Base-by-base conservation (phyloP, 208 protist genomes). In the Leishmania guyanensis region DNA sequence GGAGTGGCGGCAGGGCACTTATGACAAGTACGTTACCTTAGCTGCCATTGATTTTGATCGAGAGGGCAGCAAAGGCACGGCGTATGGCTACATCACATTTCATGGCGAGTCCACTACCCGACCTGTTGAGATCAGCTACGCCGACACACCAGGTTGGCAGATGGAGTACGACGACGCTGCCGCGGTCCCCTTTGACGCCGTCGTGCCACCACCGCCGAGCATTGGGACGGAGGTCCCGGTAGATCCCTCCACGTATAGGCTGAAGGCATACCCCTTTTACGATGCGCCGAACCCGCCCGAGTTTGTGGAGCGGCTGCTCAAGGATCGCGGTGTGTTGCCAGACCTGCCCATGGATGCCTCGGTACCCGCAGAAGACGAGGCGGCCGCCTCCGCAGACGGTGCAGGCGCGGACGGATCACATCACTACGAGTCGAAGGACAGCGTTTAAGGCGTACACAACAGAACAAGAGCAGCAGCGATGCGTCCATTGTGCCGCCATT, bases 31-130 rank as follows among this genome's bases (percentile, higher is more conserved):
- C 82, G 54, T 97, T 16, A 97, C 94, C 0, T 90, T 97, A 39
- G 88, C 91, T 60, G 87, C 92, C 26, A 91, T 97, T 66, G 92
- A 97, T 60, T 95, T 96, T 81, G 81, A 90, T 48, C 87, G 93
- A 10, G 91, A 96, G 71, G 92, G 92, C 48, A 93, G 83, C 81
- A 89, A 89, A 64, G 94, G 94, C 77, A 92, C 85, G 39, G 94
- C 92, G 51, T 96, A 94, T 78, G 94, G 94, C 8, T 97, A 97
- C 86, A 82, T 97, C 29, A 96, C 94, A 46, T 97, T 97, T 74
- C 94, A 97, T 82, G 94, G 94, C 14, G 94, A 97, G 82, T 91
- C 87, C 8, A 95, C 94, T 6, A 88, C 88, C 43, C 85, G 91
- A 16, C 94, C 94, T 39, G 90, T 97, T 29, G 79, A 90, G 58